Percentiles rank a stretch among this genome's conserved stretches.
Conservation (phyloP, 805 yeast species). For the Yarrowia sp. region DNA sequence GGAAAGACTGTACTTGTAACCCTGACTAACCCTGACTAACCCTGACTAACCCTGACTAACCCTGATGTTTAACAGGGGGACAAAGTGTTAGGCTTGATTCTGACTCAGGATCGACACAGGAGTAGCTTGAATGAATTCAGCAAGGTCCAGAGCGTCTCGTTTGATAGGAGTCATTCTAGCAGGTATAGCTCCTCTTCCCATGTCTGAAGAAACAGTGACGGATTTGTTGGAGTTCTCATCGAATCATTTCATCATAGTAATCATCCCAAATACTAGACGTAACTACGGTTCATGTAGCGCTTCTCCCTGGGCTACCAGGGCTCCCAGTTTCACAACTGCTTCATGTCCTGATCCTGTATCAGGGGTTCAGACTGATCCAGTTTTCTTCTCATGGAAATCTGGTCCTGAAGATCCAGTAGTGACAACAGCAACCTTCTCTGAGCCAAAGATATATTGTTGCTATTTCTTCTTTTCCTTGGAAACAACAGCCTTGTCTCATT, state of each 20-base stretch:
- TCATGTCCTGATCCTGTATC: conserved; percentile 48
- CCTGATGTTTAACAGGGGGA: too few relatives aligned
- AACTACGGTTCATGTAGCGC: conserved; percentile 41
- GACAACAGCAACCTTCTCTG: conserved; percentile 47
- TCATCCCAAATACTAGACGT: conserved; percentile 41
- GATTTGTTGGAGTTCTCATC: conserved; percentile 40
- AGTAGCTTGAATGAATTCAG: conserved; percentile 41
- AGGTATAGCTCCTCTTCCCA: conserved; percentile 41
- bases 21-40: too few relatives aligned
- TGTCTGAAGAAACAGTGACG: conserved; percentile 2
- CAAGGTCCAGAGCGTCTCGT: conserved; percentile 43
- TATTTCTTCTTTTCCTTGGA: conserved; percentile 43
- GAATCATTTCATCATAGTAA: conserved; percentile 40
- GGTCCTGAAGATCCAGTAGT: conserved; percentile 46
- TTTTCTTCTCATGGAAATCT: conserved; percentile 52
- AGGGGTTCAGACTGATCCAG: conserved; percentile 52
- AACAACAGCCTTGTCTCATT: conserved; percentile 38
- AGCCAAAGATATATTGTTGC: conserved; percentile 46
- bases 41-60: too few relatives aligned
- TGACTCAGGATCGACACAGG: conserved; percentile 42
- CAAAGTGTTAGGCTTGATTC: conserved; percentile 52
- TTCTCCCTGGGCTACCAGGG: conserved; percentile 43
- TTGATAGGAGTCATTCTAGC: conserved; percentile 37
- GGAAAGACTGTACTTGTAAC: too few relatives aligned
- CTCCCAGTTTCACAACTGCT: conserved; percentile 47